Conservation (phyloP, 2,329 filamentous ascomycete genomes). For the Diplocarpon rosae region DNA sequence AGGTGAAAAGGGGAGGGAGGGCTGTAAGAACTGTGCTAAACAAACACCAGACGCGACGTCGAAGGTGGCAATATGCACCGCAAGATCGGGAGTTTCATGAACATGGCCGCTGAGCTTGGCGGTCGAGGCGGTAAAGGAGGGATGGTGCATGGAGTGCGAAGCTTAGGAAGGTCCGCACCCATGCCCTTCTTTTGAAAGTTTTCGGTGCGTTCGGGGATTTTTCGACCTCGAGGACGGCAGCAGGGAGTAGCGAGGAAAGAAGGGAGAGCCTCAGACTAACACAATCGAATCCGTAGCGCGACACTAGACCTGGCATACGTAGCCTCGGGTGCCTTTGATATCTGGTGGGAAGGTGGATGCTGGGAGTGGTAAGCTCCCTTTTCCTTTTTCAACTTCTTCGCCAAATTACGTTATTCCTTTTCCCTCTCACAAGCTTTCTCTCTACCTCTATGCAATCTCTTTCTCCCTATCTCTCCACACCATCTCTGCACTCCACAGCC, state of each 20-base stretch:
- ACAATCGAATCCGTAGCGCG: conserved; percentile 36
- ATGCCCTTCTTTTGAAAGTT: not conserved
- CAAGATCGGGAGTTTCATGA: conserved; percentile 66
- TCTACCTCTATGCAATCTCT: no score
- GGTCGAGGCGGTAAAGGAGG: conserved; percentile 56
- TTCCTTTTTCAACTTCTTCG: not conserved
- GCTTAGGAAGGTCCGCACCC: conserved; percentile 40
- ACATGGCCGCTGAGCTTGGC: conserved; percentile 58
- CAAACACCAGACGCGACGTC: conserved; percentile 40
- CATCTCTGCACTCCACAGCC: no score
- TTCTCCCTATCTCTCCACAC: no score
- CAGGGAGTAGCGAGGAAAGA: no score
- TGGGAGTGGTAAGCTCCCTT: conserved; percentile 56
- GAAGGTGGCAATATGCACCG: conserved; percentile 57
- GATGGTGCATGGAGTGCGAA: conserved; percentile 69
- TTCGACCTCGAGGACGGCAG: no score
- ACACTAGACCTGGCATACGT: conserved; percentile 65
- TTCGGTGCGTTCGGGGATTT: no score
- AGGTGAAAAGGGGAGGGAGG: no score
- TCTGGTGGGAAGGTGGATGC: conserved; percentile 75
- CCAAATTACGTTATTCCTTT: no score
- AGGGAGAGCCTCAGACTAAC: not conserved
- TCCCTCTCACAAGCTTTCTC: no score
- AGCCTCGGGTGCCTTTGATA: conserved; percentile 65
- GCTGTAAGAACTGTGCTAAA: not conserved